Conservation (phyloP, 768 basidiomycete species). For the Polyporus arcularius region DNA sequence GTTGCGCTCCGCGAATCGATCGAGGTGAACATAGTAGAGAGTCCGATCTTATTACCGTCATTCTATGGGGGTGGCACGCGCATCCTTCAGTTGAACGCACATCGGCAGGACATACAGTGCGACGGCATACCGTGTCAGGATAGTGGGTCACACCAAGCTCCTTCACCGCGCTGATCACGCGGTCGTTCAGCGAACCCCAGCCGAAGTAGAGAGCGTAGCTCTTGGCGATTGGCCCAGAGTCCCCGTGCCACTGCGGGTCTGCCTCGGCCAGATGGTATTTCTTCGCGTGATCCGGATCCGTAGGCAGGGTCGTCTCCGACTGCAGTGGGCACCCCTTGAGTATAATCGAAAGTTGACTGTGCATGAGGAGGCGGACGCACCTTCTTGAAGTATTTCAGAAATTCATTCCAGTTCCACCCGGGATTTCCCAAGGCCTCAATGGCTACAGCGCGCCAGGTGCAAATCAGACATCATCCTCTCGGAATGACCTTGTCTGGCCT, state of each 20-base stretch:
- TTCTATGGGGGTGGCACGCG: background rate
- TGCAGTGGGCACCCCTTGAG: background rate
- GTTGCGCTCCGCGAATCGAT: background rate
- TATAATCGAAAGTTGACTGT: background rate
- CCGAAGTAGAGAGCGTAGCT: background rate
- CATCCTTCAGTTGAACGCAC: background rate
- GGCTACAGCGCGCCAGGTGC: background rate
- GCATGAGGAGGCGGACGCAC: background rate
- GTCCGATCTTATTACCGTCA: background rate
- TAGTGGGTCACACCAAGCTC: background rate
- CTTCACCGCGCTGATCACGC: background rate
- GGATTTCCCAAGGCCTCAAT: slow-evolving; percentile 44
- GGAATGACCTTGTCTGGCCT: too few species aligned
- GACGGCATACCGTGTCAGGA: background rate
- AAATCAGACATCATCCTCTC: background rate
- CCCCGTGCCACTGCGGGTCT: background rate
- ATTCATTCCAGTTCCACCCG: slow-evolving; percentile 52
- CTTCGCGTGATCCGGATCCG: background rate
- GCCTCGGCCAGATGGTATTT: background rate
- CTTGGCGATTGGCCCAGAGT: background rate
- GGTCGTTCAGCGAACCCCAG: background rate
- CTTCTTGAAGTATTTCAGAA: background rate
- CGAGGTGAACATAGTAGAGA: background rate
- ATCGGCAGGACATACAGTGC: background rate
- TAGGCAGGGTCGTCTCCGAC: background rate